These are phyloP conservation scores for Agroathelia rolfsii DNA, from an alignment of 1,284 basidiomycete genomes.

Conservation along the genomic window DNA sequence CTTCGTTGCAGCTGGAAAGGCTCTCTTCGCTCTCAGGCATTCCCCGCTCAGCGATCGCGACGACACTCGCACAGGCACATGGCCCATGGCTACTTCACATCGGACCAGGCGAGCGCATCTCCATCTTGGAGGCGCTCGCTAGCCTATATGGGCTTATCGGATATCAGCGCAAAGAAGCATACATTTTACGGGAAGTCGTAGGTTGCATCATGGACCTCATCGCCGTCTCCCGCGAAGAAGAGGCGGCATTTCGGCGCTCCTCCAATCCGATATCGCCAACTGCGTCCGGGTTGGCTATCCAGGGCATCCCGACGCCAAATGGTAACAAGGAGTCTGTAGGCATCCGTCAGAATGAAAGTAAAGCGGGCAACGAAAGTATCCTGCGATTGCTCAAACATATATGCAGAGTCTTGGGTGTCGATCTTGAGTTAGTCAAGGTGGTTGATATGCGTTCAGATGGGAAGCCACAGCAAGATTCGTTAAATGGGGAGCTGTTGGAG, in stretches of 20 bases:
- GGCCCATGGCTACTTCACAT: conserved; percentile 83
- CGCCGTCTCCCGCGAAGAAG: conserved; percentile 68
- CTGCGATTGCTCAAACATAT: conserved; percentile 63
- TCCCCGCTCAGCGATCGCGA: conserved; percentile 56
- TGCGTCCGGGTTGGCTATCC: conserved; percentile 39
- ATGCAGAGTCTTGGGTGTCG: conserved; percentile 70
- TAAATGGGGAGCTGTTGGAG: conserved; percentile 16
- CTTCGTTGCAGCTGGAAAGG: conserved; percentile 44
- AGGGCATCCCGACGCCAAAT: conserved; percentile 23
- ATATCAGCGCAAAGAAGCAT: conserved; percentile 78
- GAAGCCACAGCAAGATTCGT: conserved; percentile 12
- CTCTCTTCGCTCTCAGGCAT: conserved; percentile 61
- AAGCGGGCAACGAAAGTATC: conserved; percentile 73
- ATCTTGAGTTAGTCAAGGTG: conserved; percentile 57
- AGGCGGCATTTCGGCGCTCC: conserved; percentile 28
- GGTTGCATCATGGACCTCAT: conserved; percentile 74
- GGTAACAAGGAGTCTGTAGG: conserved; percentile 46
- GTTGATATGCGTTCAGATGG: conserved; percentile 23
- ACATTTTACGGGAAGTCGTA: conserved; percentile 74
- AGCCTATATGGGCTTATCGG: conserved; percentile 71
- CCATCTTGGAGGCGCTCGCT: conserved; percentile 58
- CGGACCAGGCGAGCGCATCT: conserved; percentile 64
- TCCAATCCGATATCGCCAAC: conserved; percentile 29
- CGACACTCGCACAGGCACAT: conserved; percentile 57
- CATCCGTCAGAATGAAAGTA: conserved; percentile 59